Percentiles rank a stretch among this genome's conserved stretches.
Conservation (phyloP, 192 early-diverging fungal genomes). For the Rhizophagus sp. region DNA sequence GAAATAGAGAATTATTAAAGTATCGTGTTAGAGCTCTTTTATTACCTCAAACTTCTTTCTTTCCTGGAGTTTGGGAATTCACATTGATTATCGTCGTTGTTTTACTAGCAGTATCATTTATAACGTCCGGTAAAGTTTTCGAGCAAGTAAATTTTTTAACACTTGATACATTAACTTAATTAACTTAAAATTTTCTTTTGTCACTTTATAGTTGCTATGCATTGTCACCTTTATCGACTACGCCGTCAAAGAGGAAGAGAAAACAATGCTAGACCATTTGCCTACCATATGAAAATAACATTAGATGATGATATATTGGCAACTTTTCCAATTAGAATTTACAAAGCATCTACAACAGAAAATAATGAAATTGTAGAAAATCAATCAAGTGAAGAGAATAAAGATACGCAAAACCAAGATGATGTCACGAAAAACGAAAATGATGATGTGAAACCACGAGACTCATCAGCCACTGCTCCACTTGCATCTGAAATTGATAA, state of each 20-base stretch:
- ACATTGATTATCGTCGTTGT: constrained; percentile 7
- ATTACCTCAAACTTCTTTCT: background rate
- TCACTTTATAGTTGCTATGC: constrained; percentile 10
- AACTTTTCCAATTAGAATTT: background rate
- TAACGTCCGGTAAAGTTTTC: background rate
- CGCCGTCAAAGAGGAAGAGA: constrained; percentile 7
- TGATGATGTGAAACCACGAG: background rate
- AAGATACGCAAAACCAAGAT: background rate
- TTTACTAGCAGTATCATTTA: constrained; percentile 5
- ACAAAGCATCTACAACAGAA: background rate
- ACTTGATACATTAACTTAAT: background rate
- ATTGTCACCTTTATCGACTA: constrained; percentile 14
- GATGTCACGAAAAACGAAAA: background rate
- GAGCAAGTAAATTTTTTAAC: too few relatives aligned
- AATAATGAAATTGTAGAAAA: background rate
- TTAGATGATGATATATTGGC: background rate
- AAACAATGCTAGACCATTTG: background rate
- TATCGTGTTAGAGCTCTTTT: background rate
- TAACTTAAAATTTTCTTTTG: background rate
- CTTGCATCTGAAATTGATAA: background rate
- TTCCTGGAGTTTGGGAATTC: constrained; percentile 15
- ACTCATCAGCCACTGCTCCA: too few relatives aligned
- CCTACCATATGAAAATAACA: background rate
- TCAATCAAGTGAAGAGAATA: background rate
- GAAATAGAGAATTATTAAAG: background rate